Evolutionary conservation across 306 rosid species (phyloP), one percentile per base, ranked within the genome.

Genomic region (Sophora flavescens): DNA sequence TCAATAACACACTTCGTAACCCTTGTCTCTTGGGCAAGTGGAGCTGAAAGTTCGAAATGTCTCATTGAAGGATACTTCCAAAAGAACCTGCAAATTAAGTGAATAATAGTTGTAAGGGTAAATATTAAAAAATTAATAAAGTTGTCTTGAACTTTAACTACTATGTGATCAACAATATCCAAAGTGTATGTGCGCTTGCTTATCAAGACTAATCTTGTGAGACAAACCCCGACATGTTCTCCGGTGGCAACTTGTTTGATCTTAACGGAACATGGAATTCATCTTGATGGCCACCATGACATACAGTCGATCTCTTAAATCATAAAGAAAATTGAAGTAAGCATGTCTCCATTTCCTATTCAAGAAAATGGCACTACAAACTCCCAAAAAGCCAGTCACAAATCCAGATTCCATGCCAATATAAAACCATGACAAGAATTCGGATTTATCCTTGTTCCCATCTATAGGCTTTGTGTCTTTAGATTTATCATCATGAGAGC

Each of bases 401-500:
- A 60, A 78, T 48, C 82, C 82, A 59, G 17, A 26, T 22, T 59
- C 56, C 28, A 69, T 22, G 9, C 82, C 82, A 56, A 47, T 60
- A 11, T 60, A 60, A 26, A 78, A 50, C n/a, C 36, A 35, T 14
- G 74, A 11, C 32, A 22, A 2, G 6, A 78, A 14, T 32, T 60
- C 76, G 7, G 44, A 22, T 7, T 9, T 6, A 28, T 65, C 36
- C 12, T 6, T 15, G 22, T 22, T 1, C 1, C 22, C 22, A 4
- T 60, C 33, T 44, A 60, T 35, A 3, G 9, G 10, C 6, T 78
- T 50, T 50, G 45, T 33, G 35, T 67, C 68, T 28, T 7, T 5
- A 8, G 0, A 5, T 10, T 28, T 4, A 33, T 3, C 26, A 32
- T 35, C 18, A 2, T 3, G 26, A 0, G 6, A 54, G 74, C 81